These are phyloP conservation scores for Neltuma alba DNA, from an alignment of 306 rosid species.

Conservation along the genomic window DNA sequence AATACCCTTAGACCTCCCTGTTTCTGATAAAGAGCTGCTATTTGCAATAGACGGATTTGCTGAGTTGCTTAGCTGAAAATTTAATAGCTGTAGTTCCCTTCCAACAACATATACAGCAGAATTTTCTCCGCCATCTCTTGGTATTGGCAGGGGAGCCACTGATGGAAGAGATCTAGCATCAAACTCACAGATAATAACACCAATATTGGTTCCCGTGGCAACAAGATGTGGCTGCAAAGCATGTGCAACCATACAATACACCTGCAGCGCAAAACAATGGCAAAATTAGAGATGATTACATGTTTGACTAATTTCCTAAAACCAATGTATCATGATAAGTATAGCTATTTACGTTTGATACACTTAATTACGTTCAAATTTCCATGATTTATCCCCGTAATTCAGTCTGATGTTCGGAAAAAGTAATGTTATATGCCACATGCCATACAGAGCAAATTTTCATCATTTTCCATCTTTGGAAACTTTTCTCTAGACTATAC, in stretches of 20 bases:
- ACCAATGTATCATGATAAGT: background rate
- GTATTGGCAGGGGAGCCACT: constrained; percentile 86
- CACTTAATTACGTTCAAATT: background rate
- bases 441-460: background rate
- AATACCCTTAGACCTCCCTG: constrained; percentile 80
- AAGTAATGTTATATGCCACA: background rate
- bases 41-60: constrained; percentile 95
- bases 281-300: background rate
- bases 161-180: constrained; percentile 98
- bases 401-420: background rate
- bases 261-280: constrained; percentile 50
- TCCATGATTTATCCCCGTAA: background rate
- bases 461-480: background rate
- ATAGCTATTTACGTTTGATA: background rate
- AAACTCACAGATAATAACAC: constrained; percentile 92
- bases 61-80: constrained; percentile 85
- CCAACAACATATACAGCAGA: constrained; percentile 88
- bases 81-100: constrained; percentile 83
- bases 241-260: constrained; percentile 96
- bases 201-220: constrained; percentile 96
- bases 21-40: constrained; percentile 80
- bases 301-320: background rate
- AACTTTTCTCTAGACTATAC: background rate
- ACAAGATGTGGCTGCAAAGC: constrained; percentile 95
- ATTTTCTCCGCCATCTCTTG: constrained; percentile 85